These are phyloP conservation scores for Cladosporium sp. DNA, from an alignment of 2,329 filamentous ascomycete species.

Conservation along the genomic window DNA sequence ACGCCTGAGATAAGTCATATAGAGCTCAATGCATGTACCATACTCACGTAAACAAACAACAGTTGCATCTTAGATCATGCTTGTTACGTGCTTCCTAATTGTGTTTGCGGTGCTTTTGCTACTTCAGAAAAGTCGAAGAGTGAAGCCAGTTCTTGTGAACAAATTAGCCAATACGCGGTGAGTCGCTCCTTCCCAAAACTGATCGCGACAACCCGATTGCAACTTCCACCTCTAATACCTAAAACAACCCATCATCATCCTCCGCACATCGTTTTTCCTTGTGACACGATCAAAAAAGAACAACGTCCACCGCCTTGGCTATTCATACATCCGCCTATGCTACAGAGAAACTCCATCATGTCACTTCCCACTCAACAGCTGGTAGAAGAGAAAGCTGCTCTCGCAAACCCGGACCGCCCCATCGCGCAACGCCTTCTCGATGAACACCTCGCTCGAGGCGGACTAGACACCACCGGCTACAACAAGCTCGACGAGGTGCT, in stretches of 20 bases:
- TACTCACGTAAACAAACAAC: constrained; percentile 14
- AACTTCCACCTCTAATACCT: not conserved
- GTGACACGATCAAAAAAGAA: not conserved
- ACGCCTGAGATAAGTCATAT: not conserved
- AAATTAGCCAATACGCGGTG: not conserved
- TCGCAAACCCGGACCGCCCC: not conserved
- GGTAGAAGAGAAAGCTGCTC: not conserved
- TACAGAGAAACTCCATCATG: not conserved
- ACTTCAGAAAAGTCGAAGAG: not conserved
- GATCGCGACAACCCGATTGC: not conserved
- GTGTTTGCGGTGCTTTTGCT: not conserved
- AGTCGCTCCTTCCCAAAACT: not conserved
- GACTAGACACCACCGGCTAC: constrained; percentile 19
- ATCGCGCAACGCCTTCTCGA: constrained; percentile 17
- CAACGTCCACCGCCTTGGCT: not conserved
- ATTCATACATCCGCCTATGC: not conserved
- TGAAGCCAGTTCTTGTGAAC: not conserved
- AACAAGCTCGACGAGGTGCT: constrained; percentile 23
- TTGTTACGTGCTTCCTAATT: not conserved
- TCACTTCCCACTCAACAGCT: not conserved
- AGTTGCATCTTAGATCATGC: not conserved
- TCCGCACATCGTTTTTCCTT: not conserved
- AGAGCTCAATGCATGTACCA: constrained; percentile 15
- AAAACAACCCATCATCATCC: not conserved
- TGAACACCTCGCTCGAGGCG: constrained; percentile 19